A percentile compares a stretch with the other conserved stretches of the same genome.
phyloP scores from a whole-genome alignment of 2,329 filamentous ascomycete species.

The Claviceps sp. region DNA sequence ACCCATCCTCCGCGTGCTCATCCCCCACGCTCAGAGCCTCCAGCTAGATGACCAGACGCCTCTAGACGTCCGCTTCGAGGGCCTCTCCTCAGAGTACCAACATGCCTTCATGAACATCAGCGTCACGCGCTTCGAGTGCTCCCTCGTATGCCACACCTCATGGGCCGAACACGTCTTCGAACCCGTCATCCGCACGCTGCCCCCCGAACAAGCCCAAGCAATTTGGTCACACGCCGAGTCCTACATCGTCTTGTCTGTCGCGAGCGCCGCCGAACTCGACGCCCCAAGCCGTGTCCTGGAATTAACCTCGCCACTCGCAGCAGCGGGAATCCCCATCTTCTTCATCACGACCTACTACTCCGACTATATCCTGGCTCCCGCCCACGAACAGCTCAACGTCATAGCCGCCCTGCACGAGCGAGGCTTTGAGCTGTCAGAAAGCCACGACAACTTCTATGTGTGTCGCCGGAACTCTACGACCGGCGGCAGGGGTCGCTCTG shows the following conservation, averaged over 20 bases:
- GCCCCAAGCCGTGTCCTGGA: constrained; percentile 86
- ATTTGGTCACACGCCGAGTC: constrained; percentile 71
- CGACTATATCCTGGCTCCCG: constrained; percentile 87
- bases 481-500: constrained; percentile 33
- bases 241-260: constrained; percentile 81
- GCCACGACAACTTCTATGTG: constrained; percentile 54
- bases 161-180: constrained; percentile 65
- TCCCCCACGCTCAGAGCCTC: constrained; percentile 44
- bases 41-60: constrained; percentile 20
- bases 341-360: constrained; percentile 98
- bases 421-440: constrained; percentile 73
- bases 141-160: constrained; percentile 70
- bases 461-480: constrained; percentile 18
- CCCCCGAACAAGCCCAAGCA: constrained; percentile 33
- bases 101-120: constrained; percentile 89
- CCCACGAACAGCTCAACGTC: constrained; percentile 59
- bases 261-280: constrained; percentile 79
- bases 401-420: constrained; percentile 62
- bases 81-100: constrained; percentile 36
- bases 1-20: constrained; percentile 72
- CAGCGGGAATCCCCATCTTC: constrained; percentile 91
- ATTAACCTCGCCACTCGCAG: constrained; percentile 75
- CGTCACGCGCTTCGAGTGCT: constrained; percentile 84
- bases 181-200: constrained; percentile 53
- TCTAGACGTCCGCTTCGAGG: constrained; percentile 27